These are phyloP conservation scores for Oryza meyeriana DNA, from an alignment of 176 grass and related monocot species.

Conservation along the genomic window DNA sequence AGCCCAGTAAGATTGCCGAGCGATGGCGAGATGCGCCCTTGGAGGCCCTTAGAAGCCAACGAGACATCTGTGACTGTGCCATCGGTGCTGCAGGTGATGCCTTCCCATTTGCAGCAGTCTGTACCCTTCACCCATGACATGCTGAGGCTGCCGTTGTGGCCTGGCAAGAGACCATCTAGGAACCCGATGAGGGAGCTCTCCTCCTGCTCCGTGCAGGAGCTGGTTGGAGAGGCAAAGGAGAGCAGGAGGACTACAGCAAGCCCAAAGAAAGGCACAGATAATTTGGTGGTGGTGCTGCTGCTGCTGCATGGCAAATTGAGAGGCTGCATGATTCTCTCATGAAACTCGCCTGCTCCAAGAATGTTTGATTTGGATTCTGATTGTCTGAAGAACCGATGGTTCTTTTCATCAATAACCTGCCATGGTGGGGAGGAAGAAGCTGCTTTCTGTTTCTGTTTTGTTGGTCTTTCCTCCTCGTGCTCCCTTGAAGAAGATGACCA, in stretches of 20 bases:
- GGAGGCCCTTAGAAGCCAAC: conserved; percentile 48
- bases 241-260: conserved; percentile 27
- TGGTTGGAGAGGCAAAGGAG: neutral
- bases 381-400: conserved; percentile 2
- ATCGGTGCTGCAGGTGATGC: conserved; percentile 37
- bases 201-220: conserved; percentile 63
- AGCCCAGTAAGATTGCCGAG: conserved; percentile 55
- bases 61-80: conserved; percentile 40
- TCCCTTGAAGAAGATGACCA: conserved; percentile 20
- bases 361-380: conserved; percentile 10
- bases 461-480: conserved; percentile 13
- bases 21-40: conserved; percentile 38
- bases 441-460: conserved; percentile 7
- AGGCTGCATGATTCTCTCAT: conserved; percentile 45
- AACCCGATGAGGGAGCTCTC: conserved; percentile 56
- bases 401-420: conserved; percentile 16
- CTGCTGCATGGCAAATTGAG: conserved; percentile 8
- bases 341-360: conserved; percentile 11
- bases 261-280: neutral
- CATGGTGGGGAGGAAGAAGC: conserved; percentile 7
- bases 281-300: conserved; percentile 19
- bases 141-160: conserved; percentile 26
- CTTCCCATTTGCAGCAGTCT: conserved; percentile 77
- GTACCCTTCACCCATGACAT: conserved; percentile 36
- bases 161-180: conserved; percentile 30